phyloP scores from a whole-genome alignment of 129 eudicot genomes.

The Ambrosia trifida region DNA sequence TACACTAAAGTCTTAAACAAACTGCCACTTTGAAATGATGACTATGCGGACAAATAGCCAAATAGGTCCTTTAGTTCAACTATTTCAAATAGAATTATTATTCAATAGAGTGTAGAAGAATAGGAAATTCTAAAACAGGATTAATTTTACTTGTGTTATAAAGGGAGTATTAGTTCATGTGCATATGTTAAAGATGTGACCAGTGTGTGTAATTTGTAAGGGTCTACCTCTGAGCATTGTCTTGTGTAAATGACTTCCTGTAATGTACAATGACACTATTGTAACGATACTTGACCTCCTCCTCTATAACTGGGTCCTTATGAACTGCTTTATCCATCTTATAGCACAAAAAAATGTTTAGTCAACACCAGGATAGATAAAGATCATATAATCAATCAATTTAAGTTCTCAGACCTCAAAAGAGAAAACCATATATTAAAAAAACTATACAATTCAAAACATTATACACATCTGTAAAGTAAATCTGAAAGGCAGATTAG shows the following conservation, averaged over 20 bases:
- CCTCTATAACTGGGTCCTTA: slow-evolving; percentile 82
- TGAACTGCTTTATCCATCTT: slow-evolving; percentile 89
- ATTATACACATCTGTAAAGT: neutral
- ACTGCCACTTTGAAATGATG: neutral
- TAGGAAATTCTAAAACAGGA: slow-evolving; percentile 4
- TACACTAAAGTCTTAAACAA: neutral
- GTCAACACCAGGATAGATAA: slow-evolving; percentile 10
- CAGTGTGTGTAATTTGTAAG: slow-evolving; percentile 20
- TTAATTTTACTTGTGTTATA: slow-evolving; percentile 7
- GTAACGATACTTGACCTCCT: slow-evolving; percentile 92
- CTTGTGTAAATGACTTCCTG: slow-evolving; percentile 92
- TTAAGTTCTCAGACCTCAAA: neutral
- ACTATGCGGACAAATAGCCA: neutral
- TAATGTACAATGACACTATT: slow-evolving; percentile 81
- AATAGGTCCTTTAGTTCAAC: neutral
- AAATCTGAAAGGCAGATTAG: slow-evolving; percentile 3
- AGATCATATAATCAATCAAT: slow-evolving; percentile 17
- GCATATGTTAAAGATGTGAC: slow-evolving; percentile 19
- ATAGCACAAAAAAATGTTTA: slow-evolving; percentile 12
- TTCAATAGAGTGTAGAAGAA: slow-evolving; percentile 3
- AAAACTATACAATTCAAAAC: too few species aligned
- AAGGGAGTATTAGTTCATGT: slow-evolving; percentile 7
- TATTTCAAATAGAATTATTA: neutral
- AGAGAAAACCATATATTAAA: neutral
- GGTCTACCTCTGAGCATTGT: slow-evolving; percentile 85